These are phyloP conservation scores for Karstenula rhodostoma DNA, from an alignment of 2,329 filamentous ascomycete species.

Conservation along the genomic window DNA sequence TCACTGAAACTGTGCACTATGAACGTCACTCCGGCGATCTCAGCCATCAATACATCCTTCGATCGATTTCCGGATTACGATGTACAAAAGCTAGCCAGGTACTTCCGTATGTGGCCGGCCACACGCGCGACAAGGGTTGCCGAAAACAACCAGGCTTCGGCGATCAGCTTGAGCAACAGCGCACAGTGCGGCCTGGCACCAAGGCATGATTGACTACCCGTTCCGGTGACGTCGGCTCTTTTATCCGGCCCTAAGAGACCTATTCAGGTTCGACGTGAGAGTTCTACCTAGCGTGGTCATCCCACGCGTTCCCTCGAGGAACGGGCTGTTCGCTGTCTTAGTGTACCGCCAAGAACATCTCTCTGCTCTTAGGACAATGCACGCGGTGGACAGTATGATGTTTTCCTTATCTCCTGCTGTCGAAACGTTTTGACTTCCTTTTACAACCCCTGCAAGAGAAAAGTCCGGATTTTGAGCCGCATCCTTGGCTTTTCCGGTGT, in stretches of 20 bases:
- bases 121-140: background rate
- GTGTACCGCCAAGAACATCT: background rate
- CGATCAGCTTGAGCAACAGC: slow-evolving; percentile 5
- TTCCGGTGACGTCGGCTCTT: background rate
- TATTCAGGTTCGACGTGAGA: background rate
- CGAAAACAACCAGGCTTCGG: slow-evolving; percentile 1
- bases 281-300: slow-evolving; percentile 1
- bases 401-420: background rate
- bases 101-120: background rate
- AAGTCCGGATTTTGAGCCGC: slow-evolving; percentile 5
- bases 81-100: background rate
- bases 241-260: background rate
- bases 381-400: background rate
- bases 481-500: slow-evolving; percentile 2
- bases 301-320: slow-evolving; percentile 7
- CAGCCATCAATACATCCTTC: slow-evolving; percentile 9
- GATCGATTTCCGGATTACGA: background rate
- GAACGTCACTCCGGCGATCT: background rate
- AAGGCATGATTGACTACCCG: slow-evolving; percentile 4
- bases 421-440: background rate
- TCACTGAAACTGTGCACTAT: background rate
- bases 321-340: background rate
- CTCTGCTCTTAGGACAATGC: too few relatives aligned
- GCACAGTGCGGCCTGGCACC: background rate
- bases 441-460: background rate